Conservation (phyloP, 2,329 filamentous ascomycete genomes). For the Coniella vitis region DNA sequence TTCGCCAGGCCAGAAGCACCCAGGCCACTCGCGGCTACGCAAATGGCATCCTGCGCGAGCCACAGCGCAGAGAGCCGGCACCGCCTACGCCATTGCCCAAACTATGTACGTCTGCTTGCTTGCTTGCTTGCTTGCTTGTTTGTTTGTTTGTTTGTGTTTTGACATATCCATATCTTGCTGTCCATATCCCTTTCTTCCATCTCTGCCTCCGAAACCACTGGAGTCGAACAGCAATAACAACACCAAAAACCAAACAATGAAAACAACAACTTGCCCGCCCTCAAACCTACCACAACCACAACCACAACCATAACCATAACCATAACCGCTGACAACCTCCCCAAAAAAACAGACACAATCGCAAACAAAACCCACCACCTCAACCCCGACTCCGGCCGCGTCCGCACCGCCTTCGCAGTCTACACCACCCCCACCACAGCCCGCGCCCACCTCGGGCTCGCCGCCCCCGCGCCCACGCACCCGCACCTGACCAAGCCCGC, state of each 20-base stretch:
- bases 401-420: conserved; percentile 42
- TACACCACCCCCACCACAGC: conserved; percentile 26
- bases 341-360: conserved; percentile 20
- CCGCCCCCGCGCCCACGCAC: neutral
- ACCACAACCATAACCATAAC: no score
- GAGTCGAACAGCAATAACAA: no score
- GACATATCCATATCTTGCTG: no score
- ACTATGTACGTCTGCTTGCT: conserved; percentile 22
- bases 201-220: neutral
- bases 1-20: conserved; percentile 45
- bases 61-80: conserved; percentile 13
- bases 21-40: conserved; percentile 30
- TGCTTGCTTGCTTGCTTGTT: neutral
- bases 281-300: no score
- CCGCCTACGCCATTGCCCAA: conserved; percentile 25
- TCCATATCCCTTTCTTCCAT: no score
- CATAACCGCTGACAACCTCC: neutral
- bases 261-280: conserved; percentile 1
- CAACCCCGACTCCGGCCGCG: conserved; percentile 22
- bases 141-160: no score
- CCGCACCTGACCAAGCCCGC: conserved; percentile 16
- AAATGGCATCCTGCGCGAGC: conserved; percentile 10
- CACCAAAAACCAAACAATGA: no score
- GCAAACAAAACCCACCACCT: conserved; percentile 24
- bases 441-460: conserved; percentile 8